Conservation (phyloP, 768 basidiomycete species). For the Galerina marginata region DNA sequence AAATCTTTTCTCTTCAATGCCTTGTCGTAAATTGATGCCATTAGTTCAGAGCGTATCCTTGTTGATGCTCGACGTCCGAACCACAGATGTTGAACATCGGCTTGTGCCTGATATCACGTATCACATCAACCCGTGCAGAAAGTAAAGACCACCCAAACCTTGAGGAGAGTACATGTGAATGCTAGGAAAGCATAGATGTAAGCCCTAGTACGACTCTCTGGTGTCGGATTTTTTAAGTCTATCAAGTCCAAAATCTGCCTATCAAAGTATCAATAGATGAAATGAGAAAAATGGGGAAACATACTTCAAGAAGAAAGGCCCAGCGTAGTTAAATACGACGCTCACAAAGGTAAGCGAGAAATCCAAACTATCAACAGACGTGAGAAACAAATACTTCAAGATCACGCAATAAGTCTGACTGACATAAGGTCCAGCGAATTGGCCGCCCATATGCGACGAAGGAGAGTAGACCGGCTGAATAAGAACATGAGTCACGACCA, state of each 20-base stretch:
- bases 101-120: constrained; percentile 48
- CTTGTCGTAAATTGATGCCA: constrained; percentile 90
- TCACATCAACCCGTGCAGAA: not conserved
- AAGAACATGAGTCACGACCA: not conserved
- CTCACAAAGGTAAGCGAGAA: constrained; percentile 69
- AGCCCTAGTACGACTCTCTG: constrained; percentile 60
- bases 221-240: constrained; percentile 44
- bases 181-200: constrained; percentile 83
- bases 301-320: constrained; percentile 86
- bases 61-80: constrained; percentile 77
- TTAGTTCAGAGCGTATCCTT: constrained; percentile 77
- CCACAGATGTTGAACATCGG: constrained; percentile 82
- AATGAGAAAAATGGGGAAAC: constrained; percentile 20
- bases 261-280: not conserved
- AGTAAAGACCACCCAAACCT: constrained; percentile 37
- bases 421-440: constrained; percentile 55
- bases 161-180: constrained; percentile 63
- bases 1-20: constrained; percentile 83
- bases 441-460: constrained; percentile 48
- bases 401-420: constrained; percentile 6
- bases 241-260: constrained; percentile 68
- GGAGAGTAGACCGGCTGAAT: constrained; percentile 41
- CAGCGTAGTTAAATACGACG: constrained; percentile 77
- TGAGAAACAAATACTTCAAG: not conserved
- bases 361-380: constrained; percentile 54